Conservation (phyloP, 1,284 basidiomycete species). For the Papiliotrema flavescens region DNA sequence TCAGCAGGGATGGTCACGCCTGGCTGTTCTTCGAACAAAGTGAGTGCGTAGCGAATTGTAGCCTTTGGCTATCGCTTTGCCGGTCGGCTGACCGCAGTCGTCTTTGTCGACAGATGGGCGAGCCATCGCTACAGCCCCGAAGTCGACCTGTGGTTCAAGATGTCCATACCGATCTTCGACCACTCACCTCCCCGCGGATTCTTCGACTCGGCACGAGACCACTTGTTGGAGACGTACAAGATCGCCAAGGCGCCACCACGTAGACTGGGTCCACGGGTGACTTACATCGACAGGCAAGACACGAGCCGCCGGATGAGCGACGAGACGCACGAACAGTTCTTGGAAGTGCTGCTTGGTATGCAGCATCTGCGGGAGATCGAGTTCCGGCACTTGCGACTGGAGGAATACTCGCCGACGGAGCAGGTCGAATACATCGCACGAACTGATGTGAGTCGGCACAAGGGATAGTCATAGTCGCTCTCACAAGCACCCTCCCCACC, state of each 20-base stretch:
- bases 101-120: constrained; percentile 30
- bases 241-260: neutral
- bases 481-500: too few relatives aligned
- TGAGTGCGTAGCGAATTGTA: constrained; percentile 9
- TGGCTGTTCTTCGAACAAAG: constrained; percentile 18
- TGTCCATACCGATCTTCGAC: constrained; percentile 24
- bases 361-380: constrained; percentile 6
- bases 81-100: constrained; percentile 8
- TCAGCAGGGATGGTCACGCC: constrained; percentile 1
- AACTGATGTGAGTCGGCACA: constrained; percentile 12
- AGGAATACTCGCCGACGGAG: constrained; percentile 6
- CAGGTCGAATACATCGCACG: constrained; percentile 11
- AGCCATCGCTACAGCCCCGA: constrained; percentile 25
- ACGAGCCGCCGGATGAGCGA: constrained; percentile 15
- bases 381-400: constrained; percentile 14
- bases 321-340: constrained; percentile 13
- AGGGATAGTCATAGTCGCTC: too few relatives aligned
- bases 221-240: constrained; percentile 1
- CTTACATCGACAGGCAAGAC: constrained; percentile 31
- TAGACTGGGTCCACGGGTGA: constrained; percentile 14
- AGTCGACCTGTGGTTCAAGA: constrained; percentile 29
- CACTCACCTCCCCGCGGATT: constrained; percentile 18
- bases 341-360: constrained; percentile 12
- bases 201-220: constrained; percentile 15
- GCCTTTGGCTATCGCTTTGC: neutral